Conservation (phyloP, 2,329 filamentous ascomycete species). For the Arthrobotrys iridis region DNA sequence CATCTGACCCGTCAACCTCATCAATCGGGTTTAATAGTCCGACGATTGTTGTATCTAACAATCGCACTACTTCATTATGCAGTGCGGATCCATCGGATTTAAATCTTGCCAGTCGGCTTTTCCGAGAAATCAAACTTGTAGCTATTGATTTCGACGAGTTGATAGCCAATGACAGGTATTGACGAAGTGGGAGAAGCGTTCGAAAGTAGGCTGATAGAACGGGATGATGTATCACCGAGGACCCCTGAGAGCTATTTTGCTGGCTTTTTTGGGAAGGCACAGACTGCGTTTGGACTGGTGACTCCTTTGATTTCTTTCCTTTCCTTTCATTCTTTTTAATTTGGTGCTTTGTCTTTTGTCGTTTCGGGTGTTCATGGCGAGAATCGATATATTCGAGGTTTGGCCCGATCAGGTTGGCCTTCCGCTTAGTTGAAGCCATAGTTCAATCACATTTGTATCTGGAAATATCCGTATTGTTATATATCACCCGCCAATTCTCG, state of each 20-base stretch:
- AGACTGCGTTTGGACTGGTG: constrained; percentile 59
- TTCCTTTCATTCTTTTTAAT: constrained; percentile 33
- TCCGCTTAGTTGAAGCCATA: constrained; percentile 29
- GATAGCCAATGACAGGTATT: constrained; percentile 67
- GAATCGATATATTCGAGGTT: constrained; percentile 38
- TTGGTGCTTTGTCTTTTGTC: neutral
- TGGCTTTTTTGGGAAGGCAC: constrained; percentile 16
- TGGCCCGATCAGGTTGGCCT: constrained; percentile 29
- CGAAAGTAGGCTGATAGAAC: constrained; percentile 76
- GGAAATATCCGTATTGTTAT: neutral
- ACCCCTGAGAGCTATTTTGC: constrained; percentile 10
- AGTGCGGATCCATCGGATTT: constrained; percentile 38
- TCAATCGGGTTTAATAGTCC: constrained; percentile 63
- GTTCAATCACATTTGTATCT: neutral
- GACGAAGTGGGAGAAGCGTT: constrained; percentile 72
- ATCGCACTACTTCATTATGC: constrained; percentile 62
- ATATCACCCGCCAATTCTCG: neutral
- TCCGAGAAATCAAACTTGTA: constrained; percentile 38
- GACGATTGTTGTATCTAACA: constrained; percentile 77
- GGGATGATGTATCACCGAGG: constrained; percentile 65
- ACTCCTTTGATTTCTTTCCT: constrained; percentile 16
- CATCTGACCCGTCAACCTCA: constrained; percentile 29
- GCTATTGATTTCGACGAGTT: constrained; percentile 33
- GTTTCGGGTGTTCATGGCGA: neutral
- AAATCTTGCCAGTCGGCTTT: constrained; percentile 25